A percentile compares a stretch with the other conserved stretches of the same genome.
phyloP scores from a whole-genome alignment of 2,329 filamentous ascomycete species.

The Cordyceps militaris region DNA sequence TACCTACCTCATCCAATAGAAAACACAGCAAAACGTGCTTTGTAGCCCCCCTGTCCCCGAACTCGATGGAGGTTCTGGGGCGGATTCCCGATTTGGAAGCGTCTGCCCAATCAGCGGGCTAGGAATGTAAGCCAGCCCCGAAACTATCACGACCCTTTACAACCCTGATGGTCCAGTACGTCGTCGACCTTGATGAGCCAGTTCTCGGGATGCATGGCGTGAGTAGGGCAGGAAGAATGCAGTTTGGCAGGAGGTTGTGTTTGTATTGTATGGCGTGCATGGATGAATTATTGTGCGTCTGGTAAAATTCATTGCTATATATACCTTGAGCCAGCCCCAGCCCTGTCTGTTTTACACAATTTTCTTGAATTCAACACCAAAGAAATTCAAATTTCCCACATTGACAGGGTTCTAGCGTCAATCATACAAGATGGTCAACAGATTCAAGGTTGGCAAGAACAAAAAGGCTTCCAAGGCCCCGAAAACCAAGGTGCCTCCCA shows the following conservation, averaged over 20 bases:
- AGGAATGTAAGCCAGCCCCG: conserved; percentile 8
- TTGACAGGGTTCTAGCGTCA: not conserved
- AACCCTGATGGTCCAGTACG: conserved; percentile 10
- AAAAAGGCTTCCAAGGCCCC: conserved; percentile 11
- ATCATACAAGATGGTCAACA: not conserved
- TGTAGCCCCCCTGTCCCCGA: not conserved
- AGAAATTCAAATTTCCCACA: not conserved
- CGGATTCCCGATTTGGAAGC: not conserved
- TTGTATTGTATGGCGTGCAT: not conserved
- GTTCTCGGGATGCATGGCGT: not conserved
- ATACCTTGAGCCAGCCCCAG: not conserved
- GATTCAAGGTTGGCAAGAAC: conserved; percentile 10
- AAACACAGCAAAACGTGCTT: not conserved
- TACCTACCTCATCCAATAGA: not conserved
- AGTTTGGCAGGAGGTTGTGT: not conserved
- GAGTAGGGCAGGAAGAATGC: not conserved
- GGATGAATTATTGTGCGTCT: conserved; percentile 5
- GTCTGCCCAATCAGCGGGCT: not conserved
- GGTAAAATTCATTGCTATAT: conserved; percentile 3
- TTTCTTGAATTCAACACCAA: not conserved
- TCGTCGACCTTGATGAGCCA: conserved; percentile 10
- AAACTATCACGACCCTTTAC: conserved; percentile 10
- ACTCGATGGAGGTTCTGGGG: not conserved
- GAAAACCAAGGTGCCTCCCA: conserved; percentile 13
- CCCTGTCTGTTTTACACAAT: not conserved